These are phyloP conservation scores for Beta vulgaris DNA, from an alignment of 148 eudicot genomes.

Conservation along the genomic window DNA sequence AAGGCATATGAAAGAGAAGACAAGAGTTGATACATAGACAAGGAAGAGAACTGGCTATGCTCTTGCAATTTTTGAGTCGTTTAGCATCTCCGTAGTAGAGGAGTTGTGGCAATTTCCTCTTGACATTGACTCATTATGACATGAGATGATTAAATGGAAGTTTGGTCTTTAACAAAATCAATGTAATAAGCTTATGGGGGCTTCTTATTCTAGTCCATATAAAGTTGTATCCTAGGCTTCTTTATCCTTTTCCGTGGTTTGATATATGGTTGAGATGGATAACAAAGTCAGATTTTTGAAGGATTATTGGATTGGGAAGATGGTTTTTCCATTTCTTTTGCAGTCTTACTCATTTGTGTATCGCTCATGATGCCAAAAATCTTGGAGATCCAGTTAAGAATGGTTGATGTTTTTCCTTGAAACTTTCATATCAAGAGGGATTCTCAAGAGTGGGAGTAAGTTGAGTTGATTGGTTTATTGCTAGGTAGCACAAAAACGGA, in stretches of 20 bases:
- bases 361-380: not conserved
- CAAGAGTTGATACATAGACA: too few relatives aligned
- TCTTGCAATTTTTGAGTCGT: too few relatives aligned
- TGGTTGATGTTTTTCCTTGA: not conserved
- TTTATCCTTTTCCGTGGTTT: not conserved
- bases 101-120: too few relatives aligned
- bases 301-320: not conserved
- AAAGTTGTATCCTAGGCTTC: not conserved
- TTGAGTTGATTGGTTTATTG: not conserved
- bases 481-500: too few relatives aligned
- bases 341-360: too few relatives aligned
- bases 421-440: not conserved
- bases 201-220: not conserved
- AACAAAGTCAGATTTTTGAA: not conserved
- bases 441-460: not conserved
- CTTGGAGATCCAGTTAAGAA: not conserved
- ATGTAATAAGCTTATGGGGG: not conserved
- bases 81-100: too few relatives aligned
- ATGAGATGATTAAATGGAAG: too few relatives aligned
- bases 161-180: too few relatives aligned
- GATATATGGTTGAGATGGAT: not conserved
- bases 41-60: too few relatives aligned
- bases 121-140: too few relatives aligned
- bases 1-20: too few relatives aligned
- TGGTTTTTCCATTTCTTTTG: not conserved